phyloP scores from a whole-genome alignment of 2,329 filamentous ascomycete species.

The Neopestalotiopsis rosae region DNA sequence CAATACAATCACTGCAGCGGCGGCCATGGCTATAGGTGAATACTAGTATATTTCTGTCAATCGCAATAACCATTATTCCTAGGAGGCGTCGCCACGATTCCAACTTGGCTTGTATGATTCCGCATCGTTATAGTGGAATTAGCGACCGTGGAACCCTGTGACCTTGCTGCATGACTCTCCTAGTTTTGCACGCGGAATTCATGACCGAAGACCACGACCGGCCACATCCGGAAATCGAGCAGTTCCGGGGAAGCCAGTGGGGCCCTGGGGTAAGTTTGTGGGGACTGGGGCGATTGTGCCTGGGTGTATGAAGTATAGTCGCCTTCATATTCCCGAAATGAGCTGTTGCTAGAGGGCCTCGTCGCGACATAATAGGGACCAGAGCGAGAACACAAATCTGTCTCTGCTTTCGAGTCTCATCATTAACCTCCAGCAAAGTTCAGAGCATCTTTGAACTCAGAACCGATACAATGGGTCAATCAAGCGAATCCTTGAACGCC shows the following conservation, averaged over 20 bases:
- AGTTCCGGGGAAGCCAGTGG: no score
- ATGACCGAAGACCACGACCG: not conserved
- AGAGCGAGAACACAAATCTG: not conserved
- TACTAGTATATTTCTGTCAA: not conserved
- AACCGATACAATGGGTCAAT: not conserved
- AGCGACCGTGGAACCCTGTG: not conserved
- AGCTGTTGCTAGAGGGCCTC: not conserved
- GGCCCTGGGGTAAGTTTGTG: no score
- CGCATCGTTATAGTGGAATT: not conserved
- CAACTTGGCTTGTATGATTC: not conserved
- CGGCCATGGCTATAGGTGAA: not conserved
- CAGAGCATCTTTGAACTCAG: not conserved
- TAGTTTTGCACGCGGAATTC: not conserved
- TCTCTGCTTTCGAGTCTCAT: not conserved
- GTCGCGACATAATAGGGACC: not conserved
- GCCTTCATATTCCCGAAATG: not conserved
- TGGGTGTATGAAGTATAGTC: not conserved
- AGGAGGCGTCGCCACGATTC: not conserved
- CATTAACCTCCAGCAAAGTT: not conserved
- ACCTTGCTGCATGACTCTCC: not conserved
- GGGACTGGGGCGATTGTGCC: not conserved
- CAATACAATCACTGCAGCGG: not conserved
- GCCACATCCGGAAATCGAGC: not conserved
- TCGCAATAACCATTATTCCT: not conserved
- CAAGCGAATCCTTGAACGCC: conserved; percentile 18